A percentile compares a stretch with the other conserved stretches of the same genome.
Conservation (phyloP, 306 rosid species). For the Trichosanthes cucumerina region DNA sequence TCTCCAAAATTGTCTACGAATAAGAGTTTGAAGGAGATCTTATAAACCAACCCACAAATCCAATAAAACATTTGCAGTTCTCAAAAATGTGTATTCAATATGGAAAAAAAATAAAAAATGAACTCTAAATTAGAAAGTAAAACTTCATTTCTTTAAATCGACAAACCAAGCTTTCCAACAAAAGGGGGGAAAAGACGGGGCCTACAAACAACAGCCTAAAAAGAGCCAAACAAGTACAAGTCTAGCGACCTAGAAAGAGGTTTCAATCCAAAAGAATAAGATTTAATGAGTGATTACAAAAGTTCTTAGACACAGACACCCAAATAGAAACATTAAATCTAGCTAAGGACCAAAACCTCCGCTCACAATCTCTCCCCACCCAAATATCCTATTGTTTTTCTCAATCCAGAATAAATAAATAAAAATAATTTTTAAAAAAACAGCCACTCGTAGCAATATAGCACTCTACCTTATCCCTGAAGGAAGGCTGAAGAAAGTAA, state of each 20-base stretch:
- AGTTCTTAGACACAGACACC: not conserved
- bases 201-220: not conserved
- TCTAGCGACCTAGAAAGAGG: not conserved
- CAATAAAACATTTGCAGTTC: not conserved
- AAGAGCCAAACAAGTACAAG: not conserved
- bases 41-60: not conserved
- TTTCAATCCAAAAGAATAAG: not conserved
- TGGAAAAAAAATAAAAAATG: not conserved
- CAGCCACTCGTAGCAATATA: not conserved
- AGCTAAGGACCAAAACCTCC: not conserved
- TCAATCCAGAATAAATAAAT: not conserved
- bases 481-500: not conserved
- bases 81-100: not conserved
- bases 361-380: not conserved
- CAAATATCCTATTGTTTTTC: not conserved
- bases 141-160: not conserved
- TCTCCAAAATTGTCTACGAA: not conserved
- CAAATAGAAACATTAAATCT: not conserved
- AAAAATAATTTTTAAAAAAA: no score
- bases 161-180: no score
- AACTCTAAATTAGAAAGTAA: not conserved
- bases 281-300: not conserved
- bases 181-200: no score
- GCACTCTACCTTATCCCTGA: not conserved
- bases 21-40: not conserved